These are phyloP conservation scores for Blastobotrys arbuscula DNA, from an alignment of 1,139 yeast genomes.

Conservation along the genomic window DNA sequence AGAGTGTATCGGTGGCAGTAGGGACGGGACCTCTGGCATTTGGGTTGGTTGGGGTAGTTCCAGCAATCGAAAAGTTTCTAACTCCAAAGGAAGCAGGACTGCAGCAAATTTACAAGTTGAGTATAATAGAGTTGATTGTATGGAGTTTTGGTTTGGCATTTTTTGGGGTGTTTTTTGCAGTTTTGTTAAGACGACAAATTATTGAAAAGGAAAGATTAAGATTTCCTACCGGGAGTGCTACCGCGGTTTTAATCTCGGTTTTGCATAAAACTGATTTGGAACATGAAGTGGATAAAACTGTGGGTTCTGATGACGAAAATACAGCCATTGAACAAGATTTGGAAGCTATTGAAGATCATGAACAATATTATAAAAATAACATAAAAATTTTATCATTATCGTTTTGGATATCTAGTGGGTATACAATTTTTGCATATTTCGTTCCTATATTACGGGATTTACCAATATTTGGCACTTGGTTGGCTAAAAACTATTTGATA, in stretches of 20 bases:
- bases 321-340: background rate
- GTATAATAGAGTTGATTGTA: conserved; percentile 49
- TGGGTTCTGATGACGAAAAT: conserved; percentile 11
- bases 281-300: conserved; percentile 12
- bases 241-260: conserved; percentile 87
- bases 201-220: conserved; percentile 78
- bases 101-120: conserved; percentile 33
- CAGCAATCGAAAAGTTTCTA: conserved; percentile 87
- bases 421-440: conserved; percentile 68
- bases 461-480: conserved; percentile 65
- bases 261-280: conserved; percentile 50
- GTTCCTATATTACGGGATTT: conserved; percentile 60
- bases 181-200: conserved; percentile 79
- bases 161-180: conserved; percentile 93
- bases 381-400: conserved; percentile 53
- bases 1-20: conserved; percentile 90
- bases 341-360: conserved; percentile 3
- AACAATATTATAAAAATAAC: conserved; percentile 45
- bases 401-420: conserved; percentile 62
- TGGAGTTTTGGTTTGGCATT: conserved; percentile 89
- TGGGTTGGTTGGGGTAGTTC: conserved; percentile 93
- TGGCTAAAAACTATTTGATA: conserved; percentile 74
- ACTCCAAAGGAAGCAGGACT: conserved; percentile 73
- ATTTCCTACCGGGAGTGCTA: conserved; percentile 94
- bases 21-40: conserved; percentile 97